Percentiles rank a stretch among this genome's conserved stretches.
Conservation (phyloP, 805 yeast genomes). For the Komagataella ulmi region DNA sequence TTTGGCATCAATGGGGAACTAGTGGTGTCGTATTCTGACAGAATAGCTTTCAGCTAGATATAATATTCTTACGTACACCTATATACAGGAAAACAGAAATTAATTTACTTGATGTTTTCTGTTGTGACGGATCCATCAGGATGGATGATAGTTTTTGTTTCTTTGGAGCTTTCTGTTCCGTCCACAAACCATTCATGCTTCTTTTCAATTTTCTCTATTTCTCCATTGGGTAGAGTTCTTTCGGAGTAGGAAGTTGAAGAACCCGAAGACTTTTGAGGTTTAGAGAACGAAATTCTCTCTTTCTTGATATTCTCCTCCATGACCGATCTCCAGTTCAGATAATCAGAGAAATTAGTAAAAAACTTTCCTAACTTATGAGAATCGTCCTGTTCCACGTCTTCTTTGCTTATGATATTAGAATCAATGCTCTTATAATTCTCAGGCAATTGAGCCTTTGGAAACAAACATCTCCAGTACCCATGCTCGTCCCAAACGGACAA, state of each 20-base stretch:
- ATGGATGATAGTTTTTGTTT: slow-evolving; percentile 15
- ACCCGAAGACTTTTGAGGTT: slow-evolving; percentile 17
- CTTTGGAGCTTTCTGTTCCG: slow-evolving; percentile 25
- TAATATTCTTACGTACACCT: background rate
- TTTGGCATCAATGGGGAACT: slow-evolving; percentile 24
- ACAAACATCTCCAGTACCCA: slow-evolving; percentile 87
- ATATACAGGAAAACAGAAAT: background rate
- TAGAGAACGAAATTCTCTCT: slow-evolving; percentile 14
- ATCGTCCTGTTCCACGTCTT: slow-evolving; percentile 36
- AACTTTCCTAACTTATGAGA: slow-evolving; percentile 39
- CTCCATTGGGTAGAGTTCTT: slow-evolving; percentile 27
- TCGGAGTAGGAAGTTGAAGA: slow-evolving; percentile 22
- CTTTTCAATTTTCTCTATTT: slow-evolving; percentile 24
- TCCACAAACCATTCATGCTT: slow-evolving; percentile 24
- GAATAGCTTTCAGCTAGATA: slow-evolving; percentile 30
- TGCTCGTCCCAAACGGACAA: slow-evolving; percentile 64
- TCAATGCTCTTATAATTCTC: slow-evolving; percentile 5
- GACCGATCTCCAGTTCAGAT: slow-evolving; percentile 51
- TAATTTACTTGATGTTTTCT: background rate
- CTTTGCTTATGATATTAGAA: slow-evolving; percentile 33
- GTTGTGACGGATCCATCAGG: background rate
- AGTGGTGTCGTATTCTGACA: slow-evolving; percentile 29
- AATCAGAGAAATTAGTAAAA: slow-evolving; percentile 53
- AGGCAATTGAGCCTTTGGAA: slow-evolving; percentile 41
- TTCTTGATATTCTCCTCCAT: slow-evolving; percentile 32